Base-by-base conservation (phyloP, 495 filamentous ascomycete genomes). In the Lasiosphaeria hispida region DNA sequence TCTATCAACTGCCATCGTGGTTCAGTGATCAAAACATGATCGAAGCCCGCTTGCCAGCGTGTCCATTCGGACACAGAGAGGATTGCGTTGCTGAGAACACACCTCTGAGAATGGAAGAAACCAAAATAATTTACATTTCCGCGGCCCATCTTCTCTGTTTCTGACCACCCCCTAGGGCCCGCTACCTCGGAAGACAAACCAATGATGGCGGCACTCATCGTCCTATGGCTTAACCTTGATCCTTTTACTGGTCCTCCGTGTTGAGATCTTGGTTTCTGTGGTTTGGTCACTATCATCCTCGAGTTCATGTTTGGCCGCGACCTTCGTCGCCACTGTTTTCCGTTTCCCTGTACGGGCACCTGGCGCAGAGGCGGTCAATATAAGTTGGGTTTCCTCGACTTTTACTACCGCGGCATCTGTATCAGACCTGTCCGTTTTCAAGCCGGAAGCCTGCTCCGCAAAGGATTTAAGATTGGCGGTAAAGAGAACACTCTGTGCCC, bases 401-500 rank as follows among this genome's bases (percentile, higher is more conserved):
- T 59, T 49, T 17, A 67, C 70, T 23, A 63, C 66, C 10, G 45
- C 64, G 43, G 63, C 55, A 39, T 60, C 55, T 5, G 23, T 67
- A 62, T 14, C 72, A 66, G 17, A 68, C 52, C 55, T 47, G 23
- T 5, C 66, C 19, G 59, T 54, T 55, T 77, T 77, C 23, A 15
- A 39, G 4, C 70, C 78, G 8, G 75, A 78, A 15, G 58, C 77
- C 68, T 73, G 79, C 70, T 89, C 88, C 8, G 91, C 83, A 67
- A 97, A 97, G 0, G 88, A 84, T 68, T 85, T 88, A 45, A 99
- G 72, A 69, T 99, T 92, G 3, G 94, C 95, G 0, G 94, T 94
- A 69, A 99, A 99, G 5, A 99, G 80, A 14, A 98, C 95, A 39
- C 87, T 93, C 72, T 99, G 94, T 1, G 94, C 95, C 95, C 95